Conservation (phyloP, 441 rosid genomes). For the Theobroma grandiflorum region DNA sequence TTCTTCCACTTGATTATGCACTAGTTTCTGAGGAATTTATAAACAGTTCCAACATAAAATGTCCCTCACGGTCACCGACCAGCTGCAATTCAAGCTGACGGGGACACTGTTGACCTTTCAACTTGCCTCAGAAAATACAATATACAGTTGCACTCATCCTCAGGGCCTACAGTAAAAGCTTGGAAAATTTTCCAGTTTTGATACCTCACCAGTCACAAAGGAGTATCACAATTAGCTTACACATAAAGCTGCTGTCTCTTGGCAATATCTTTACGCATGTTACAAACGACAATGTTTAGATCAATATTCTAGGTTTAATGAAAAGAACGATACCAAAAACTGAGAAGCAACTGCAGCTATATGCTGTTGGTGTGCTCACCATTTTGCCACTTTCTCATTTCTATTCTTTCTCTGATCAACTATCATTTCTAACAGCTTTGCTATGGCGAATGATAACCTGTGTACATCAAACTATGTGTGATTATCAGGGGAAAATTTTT, state of each 20-base stretch:
- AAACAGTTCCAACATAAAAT: not conserved
- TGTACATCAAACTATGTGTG: constrained; percentile 17
- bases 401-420: constrained; percentile 25
- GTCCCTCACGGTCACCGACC: too few relatives aligned
- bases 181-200: not conserved
- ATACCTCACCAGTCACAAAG: not conserved
- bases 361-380: not conserved
- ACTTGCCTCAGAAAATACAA: not conserved
- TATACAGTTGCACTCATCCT: not conserved
- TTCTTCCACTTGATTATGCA: not conserved
- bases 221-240: not conserved
- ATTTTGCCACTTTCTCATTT: constrained; percentile 12
- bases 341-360: constrained; percentile 1
- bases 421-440: constrained; percentile 22
- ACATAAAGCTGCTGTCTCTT: not conserved
- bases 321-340: constrained; percentile 21
- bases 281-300: not conserved
- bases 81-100: too few relatives aligned
- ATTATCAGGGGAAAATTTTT: constrained; percentile 12
- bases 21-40: not conserved
- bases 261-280: not conserved
- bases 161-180: not conserved
- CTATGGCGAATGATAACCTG: not conserved
- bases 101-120: not conserved
- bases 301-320: constrained; percentile 2